A percentile compares a stretch with the other conserved stretches of the same genome.
These are phyloP conservation scores for Suillus sp. DNA, from an alignment of 768 basidiomycete genomes.

Conservation along the genomic window DNA sequence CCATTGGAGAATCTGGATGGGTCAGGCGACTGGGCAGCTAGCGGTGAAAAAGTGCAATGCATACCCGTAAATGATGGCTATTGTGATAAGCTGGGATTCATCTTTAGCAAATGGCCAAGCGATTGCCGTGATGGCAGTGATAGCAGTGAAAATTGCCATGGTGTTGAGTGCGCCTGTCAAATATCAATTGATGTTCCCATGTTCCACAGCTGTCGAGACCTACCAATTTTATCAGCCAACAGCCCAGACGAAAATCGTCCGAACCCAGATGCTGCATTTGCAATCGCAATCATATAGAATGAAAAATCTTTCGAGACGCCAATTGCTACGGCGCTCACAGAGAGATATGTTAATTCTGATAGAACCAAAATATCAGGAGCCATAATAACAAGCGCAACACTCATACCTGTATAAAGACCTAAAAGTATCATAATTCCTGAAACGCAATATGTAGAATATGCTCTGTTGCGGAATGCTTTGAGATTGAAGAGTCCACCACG, in stretches of 20 bases:
- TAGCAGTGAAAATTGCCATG: conserved; percentile 61
- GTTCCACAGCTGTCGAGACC: background rate
- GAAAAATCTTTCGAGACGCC: conserved; percentile 54
- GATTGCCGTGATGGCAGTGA: conserved; percentile 61
- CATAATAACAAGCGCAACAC: background rate
- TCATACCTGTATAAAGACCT: conserved; percentile 66
- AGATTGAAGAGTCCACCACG: conserved; percentile 62
- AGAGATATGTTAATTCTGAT: conserved; percentile 68
- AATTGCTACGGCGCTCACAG: conserved; percentile 52
- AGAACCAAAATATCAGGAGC: conserved; percentile 16
- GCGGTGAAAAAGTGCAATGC: conserved; percentile 19
- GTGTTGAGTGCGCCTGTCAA: conserved; percentile 62
- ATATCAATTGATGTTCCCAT: background rate
- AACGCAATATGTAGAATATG: conserved; percentile 58
- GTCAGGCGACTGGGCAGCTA: background rate
- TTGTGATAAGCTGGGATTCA: conserved; percentile 46
- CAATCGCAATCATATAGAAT: conserved; percentile 68
- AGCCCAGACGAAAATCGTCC: conserved; percentile 52
- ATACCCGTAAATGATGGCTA: conserved; percentile 68
- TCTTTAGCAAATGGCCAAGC: conserved; percentile 67
- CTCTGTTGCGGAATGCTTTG: conserved; percentile 45
- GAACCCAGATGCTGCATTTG: conserved; percentile 64
- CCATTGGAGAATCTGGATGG: conserved; percentile 57
- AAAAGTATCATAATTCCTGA: conserved; percentile 61
- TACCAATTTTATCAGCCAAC: conserved; percentile 57